Base-by-base conservation (phyloP, 441 rosid species). In the Rhodomyrtus psidioides region DNA sequence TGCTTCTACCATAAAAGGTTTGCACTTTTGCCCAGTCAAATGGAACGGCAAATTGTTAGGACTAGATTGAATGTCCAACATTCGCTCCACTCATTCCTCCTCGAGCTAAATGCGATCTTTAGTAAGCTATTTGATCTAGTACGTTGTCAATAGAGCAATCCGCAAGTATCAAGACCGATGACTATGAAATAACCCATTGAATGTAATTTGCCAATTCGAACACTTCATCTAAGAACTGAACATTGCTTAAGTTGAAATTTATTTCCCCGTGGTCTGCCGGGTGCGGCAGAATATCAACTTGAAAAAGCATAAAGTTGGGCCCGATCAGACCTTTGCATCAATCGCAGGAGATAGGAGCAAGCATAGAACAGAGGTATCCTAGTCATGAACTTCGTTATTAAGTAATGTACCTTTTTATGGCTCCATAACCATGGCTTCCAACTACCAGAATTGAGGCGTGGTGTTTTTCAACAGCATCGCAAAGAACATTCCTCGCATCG, bases 381-480 rank as follows among this genome's bases (percentile, higher is more conserved):
- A 26, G 10, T 27, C 84, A 49, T 24, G 12, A 51, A 44, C 30
- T 28, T 26, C 3, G 6, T 12, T 1, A 86, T n/a, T 53, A 5
- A 58, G 23, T 19, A 60, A 54, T 16, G 30, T 84, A 96, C 99
- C 99, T 95, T 91, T 94, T 95, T 81, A 97, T 93, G 82, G 98
- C 95, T 88, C 99, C 99, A 89, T 96, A 94, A 27, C 99, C 99
- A 88, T 97, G 99, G 86, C 97, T 97, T 55, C 99, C 99, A 8
- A 96, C 97, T 58, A 92, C 98, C 70, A 97, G 92, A 49, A 95
- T 55, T 7, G 99, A 91, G 83, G 99, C 99, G 53, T 93, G 95
- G 90, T 96, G 95, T 76, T 87, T 96, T 21, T 97, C 98, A 17
- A 94, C 99, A 85, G 94, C 95, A 53, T 97, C 99, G 55, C 98